Evolutionary conservation across 345 rosid genomes (phyloP).

Genomic region (Populus simonii): DNA sequence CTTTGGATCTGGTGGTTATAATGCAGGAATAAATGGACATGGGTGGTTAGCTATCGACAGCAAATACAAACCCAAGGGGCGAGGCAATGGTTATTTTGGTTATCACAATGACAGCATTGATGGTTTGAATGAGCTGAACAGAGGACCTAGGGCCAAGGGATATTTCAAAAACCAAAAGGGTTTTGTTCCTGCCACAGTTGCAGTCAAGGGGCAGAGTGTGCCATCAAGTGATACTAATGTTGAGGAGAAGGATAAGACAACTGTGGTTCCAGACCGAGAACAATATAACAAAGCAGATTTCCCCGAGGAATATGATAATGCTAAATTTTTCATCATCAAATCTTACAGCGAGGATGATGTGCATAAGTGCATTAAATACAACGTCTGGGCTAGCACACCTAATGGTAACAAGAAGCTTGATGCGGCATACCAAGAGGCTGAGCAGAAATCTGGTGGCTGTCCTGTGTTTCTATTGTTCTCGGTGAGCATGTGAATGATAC

Average conservation of each 20-base stretch:
- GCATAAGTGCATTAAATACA: slow-evolving; percentile 88
- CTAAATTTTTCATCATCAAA: slow-evolving; percentile 84
- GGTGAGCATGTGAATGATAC: slow-evolving; percentile 39
- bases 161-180: slow-evolving; percentile 57
- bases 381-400: slow-evolving; percentile 94
- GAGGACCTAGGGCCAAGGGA: slow-evolving; percentile 86
- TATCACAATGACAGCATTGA: slow-evolving; percentile 60
- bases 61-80: slow-evolving; percentile 65
- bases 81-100: slow-evolving; percentile 62
- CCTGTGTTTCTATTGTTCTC: slow-evolving; percentile 88
- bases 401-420: slow-evolving; percentile 94
- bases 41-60: slow-evolving; percentile 62
- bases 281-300: slow-evolving; percentile 71
- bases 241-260: slow-evolving; percentile 42
- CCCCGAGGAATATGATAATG: slow-evolving; percentile 56
- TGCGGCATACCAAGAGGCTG: slow-evolving; percentile 81
- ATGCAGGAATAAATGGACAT: slow-evolving; percentile 53
- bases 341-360: slow-evolving; percentile 99
- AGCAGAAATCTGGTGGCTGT: slow-evolving; percentile 62
- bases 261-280: slow-evolving; percentile 47
- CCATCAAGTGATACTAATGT: slow-evolving; percentile 27
- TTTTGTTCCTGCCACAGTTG: slow-evolving; percentile 31
- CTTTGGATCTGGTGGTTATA: slow-evolving; percentile 68
- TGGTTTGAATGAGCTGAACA: slow-evolving; percentile 81
- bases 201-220: slow-evolving; percentile 52